Base-by-base conservation (phyloP, 1,284 basidiomycete species). In the Leccinum griseonigrum region DNA sequence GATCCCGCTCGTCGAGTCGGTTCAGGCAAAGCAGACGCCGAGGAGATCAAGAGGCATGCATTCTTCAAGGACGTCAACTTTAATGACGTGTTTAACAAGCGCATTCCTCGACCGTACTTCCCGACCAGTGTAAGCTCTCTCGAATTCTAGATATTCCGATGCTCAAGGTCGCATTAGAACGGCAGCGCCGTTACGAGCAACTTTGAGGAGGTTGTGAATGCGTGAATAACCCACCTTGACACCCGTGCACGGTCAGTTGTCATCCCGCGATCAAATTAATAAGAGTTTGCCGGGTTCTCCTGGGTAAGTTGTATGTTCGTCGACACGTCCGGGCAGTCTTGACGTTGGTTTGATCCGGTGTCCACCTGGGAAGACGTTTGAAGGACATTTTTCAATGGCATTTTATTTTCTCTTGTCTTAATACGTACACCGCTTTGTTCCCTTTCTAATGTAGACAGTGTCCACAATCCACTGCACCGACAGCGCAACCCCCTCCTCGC, bases 41-140 rank as follows among this genome's bases (percentile, higher is more conserved):
- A 95, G 70, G 97, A 98, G 71, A 97, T 99, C 81, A 99, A 99
- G 80, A 84, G 86, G 63, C 97, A 99, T 76, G 88, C 95, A 13
- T 99, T 99, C 86, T 99, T 99, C 85, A 94, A 95, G 75, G 97
- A 98, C 73, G 91, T 97, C 65, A 97, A 83, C 79, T 99, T 94
- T 78, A 95, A 98, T 70, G 96, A 98, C 75, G 92, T 99, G 43
- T 78, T 97, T 68, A 83, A 97, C 80, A 99, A 99, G 78, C 92
- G 95, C 59, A 95, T 98, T 68, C 95, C 96, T 38, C 93, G 96
- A 40, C 95, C 97, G 6, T 99, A 98, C 81, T 95, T 94, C 84
- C 97, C 97, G 8, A 94, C 91, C 3, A 93, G 99, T 70, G 94
- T 95, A 72, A 77, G 93, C 76, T 56, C 32, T 46, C 48, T 43